Base-by-base conservation (phyloP, 2,329 filamentous ascomycete genomes). In the Venturia oleaginea region DNA sequence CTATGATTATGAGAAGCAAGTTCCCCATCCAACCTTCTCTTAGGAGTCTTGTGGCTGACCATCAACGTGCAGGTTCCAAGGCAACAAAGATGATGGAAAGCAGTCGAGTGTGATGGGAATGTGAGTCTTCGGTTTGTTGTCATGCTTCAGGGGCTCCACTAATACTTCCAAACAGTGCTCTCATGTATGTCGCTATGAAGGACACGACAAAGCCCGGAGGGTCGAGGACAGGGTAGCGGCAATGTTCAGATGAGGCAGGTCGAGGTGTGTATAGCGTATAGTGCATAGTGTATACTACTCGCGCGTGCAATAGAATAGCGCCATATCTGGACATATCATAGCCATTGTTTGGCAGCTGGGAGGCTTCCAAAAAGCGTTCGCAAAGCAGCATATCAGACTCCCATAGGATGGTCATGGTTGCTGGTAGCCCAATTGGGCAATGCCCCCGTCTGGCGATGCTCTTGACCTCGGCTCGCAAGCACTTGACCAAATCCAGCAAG, bases 1-100 rank as follows among this genome's bases (percentile, higher is more conserved):
- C 24, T 65, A 65, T 22, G 63, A 65, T 32, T 65, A 65, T 54
- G 59, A 63, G 11, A 46, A 63, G 57, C 22, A 13, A 24, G 42
- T n/a, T 46, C 4, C 2, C 1, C 42, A 10, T 42, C 10, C 22
- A 22, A n/a, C n/a, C 19, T 19, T 22, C 17, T 46, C 15, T 3
- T n/a, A 6, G 6, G 42, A 22, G 42, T n/a, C 1, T 40, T 7
- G 10, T 4, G 17, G n/a, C 42, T 46, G 42, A 46, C 42, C 6
- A 22, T 6, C 3, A 1, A 22, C 19, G 2, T 22, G 17, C n/a
- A 46, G 42, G 5, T 46, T 46, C 42, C 24, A 34, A 15, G 57
- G 43, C 34, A 51, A 65, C 19, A 34, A 42, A 15, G 59, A 59
- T 62, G 42, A 37, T n/a, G 48, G 48, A n/a, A 63, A 62, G 63